Percentiles rank a stretch among this genome's conserved stretches.
phyloP scores from a whole-genome alignment of 306 rosid species.

The Lablab purpureus region DNA sequence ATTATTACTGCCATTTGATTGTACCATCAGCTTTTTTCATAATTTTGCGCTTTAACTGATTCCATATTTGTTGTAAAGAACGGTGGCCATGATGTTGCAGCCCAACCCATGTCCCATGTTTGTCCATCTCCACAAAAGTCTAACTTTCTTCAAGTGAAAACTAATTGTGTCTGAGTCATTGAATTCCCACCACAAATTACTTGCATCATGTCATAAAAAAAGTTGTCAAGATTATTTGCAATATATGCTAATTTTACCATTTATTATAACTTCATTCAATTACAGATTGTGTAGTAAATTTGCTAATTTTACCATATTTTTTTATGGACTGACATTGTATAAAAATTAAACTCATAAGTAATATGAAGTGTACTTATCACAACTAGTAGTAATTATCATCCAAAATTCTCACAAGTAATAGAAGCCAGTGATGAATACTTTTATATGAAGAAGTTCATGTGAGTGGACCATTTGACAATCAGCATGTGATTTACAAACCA shows the following conservation, averaged over 20 bases:
- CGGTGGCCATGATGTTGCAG: conserved; percentile 39
- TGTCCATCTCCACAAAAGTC: conserved; percentile 41
- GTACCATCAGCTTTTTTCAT: conserved; percentile 25
- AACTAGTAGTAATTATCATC: background rate
- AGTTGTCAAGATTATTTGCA: background rate
- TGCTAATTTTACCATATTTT: too few relatives aligned
- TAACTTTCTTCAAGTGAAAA: conserved; percentile 35
- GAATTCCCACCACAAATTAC: conserved; percentile 34
- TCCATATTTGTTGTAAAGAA: conserved; percentile 45
- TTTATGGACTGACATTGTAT: too few relatives aligned
- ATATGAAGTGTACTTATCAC: too few relatives aligned
- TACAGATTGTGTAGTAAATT: too few relatives aligned
- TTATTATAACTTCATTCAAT: too few relatives aligned
- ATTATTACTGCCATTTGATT: conserved; percentile 33
- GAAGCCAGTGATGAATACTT: conserved; percentile 16
- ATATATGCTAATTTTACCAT: too few relatives aligned
- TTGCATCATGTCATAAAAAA: background rate
- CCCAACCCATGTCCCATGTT: conserved; percentile 44
- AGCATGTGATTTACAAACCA: conserved; percentile 29
- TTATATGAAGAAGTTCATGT: conserved; percentile 37
- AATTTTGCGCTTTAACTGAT: conserved; percentile 43
- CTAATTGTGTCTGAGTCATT: conserved; percentile 15
- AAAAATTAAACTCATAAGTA: too few relatives aligned
- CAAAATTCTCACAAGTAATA: background rate
- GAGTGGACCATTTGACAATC: conserved; percentile 45